phyloP scores from a whole-genome alignment of 2,329 filamentous ascomycete genomes.

The Chaetothyriales sp. region DNA sequence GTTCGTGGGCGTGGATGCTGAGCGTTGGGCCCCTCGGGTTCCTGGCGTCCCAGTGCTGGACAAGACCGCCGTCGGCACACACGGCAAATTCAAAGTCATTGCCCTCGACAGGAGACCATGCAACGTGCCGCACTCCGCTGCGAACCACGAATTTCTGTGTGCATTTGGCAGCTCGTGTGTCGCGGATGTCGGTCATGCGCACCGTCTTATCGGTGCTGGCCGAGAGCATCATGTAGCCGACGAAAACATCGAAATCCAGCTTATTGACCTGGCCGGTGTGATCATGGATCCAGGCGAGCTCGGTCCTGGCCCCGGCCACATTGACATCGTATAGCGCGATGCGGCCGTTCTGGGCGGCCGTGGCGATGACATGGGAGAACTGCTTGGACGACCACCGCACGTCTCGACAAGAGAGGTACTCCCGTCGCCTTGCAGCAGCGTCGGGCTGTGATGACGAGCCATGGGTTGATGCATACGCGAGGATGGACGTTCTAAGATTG shows the following conservation, averaged over 20 bases:
- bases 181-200: conserved; percentile 48
- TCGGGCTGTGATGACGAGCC: conserved; percentile 27
- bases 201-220: conserved; percentile 51
- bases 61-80: conserved; percentile 47
- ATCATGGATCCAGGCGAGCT: conserved; percentile 47
- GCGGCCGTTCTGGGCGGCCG: conserved; percentile 49
- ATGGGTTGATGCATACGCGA: conserved; percentile 40
- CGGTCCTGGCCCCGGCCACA: conserved; percentile 34
- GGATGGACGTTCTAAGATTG: conserved; percentile 47
- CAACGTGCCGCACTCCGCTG: conserved; percentile 47
- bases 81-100: conserved; percentile 49
- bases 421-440: conserved; percentile 35
- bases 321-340: conserved; percentile 48
- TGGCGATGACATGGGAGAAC: conserved; percentile 45
- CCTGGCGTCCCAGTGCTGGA: conserved; percentile 50
- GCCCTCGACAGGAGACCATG: conserved; percentile 43
- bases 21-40: conserved; percentile 41
- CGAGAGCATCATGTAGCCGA: conserved; percentile 45
- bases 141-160: conserved; percentile 37
- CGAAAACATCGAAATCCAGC: conserved; percentile 49
- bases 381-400: conserved; percentile 53
- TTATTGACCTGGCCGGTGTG: conserved; percentile 51
- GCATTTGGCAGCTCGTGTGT: conserved; percentile 29
- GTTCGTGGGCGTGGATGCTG: conserved; percentile 47
- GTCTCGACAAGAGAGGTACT: conserved; percentile 48